Evolutionary conservation across 805 yeast genomes (phyloP).

Genomic region (Huiozyma naganishii): DNA sequence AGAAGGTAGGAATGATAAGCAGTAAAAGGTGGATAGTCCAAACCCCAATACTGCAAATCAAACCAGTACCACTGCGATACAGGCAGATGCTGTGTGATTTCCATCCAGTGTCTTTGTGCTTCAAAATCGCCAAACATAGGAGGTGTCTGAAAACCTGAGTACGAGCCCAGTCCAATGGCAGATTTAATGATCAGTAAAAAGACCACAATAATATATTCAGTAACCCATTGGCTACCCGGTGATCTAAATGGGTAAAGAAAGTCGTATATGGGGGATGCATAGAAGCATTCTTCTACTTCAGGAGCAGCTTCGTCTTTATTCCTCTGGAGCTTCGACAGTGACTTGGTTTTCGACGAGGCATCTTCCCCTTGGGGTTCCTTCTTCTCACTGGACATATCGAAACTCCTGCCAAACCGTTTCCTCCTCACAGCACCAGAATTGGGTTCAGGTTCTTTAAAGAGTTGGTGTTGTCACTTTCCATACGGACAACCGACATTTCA

Average conservation of each 20-base stretch:
- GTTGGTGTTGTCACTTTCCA: no score
- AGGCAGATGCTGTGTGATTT: constrained; percentile 70
- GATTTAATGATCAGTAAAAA: constrained; percentile 67
- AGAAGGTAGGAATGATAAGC: constrained; percentile 82
- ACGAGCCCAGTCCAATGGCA: constrained; percentile 83
- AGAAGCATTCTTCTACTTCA: constrained; percentile 25
- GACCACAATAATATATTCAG: constrained; percentile 61
- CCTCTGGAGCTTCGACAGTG: not conserved
- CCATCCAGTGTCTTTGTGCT: constrained; percentile 98
- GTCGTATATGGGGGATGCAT: constrained; percentile 63
- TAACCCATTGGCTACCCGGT: constrained; percentile 86
- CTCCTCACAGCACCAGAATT: no score
- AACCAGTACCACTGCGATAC: constrained; percentile 75
- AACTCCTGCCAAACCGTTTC: not conserved
- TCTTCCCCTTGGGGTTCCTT: not conserved
- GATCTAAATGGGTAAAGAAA: constrained; percentile 68
- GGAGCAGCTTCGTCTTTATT: not conserved
- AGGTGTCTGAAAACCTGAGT: constrained; percentile 57
- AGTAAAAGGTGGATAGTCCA: constrained; percentile 94
- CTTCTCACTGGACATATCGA: not conserved
- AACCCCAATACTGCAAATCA: constrained; percentile 89
- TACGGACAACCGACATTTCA: no score
- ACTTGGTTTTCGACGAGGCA: not conserved
- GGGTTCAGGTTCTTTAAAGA: no score
- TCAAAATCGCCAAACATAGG: constrained; percentile 95